Conservation (phyloP, 495 filamentous ascomycete genomes). For the Aspergillus heteromorphus region DNA sequence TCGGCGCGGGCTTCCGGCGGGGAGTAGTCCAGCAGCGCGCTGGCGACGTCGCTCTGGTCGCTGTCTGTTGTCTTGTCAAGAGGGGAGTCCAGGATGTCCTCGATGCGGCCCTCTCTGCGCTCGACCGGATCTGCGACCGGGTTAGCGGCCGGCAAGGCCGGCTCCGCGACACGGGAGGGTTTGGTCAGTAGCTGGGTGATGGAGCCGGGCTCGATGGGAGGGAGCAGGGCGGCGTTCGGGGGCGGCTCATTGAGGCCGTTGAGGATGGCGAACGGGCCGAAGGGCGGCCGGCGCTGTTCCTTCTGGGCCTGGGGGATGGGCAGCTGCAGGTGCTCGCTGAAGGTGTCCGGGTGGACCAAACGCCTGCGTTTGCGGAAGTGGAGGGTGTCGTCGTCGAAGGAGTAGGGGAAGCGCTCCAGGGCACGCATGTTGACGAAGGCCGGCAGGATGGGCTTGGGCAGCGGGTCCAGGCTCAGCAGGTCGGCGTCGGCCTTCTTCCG, state of each 20-base stretch:
- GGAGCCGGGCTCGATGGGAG: constrained; percentile 59
- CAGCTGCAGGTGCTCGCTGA: constrained; percentile 47
- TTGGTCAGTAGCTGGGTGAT: constrained; percentile 39
- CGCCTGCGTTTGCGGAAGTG: constrained; percentile 39
- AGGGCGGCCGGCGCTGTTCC: constrained; percentile 44
- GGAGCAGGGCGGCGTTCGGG: constrained; percentile 65
- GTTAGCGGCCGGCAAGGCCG: no score
- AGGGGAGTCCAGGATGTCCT: constrained; percentile 33
- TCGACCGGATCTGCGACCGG: constrained; percentile 27
- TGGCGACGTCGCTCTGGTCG: constrained; percentile 5
- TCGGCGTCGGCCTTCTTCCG: constrained; percentile 33
- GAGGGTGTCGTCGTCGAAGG: constrained; percentile 36
- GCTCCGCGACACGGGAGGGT: no score
- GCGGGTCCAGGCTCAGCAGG: constrained; percentile 31
- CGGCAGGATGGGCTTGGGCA: constrained; percentile 39
- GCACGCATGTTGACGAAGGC: constrained; percentile 46
- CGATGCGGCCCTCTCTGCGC: constrained; percentile 31
- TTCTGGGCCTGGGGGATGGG: constrained; percentile 44
- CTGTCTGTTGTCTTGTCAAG: constrained; percentile 21
- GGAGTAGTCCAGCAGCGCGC: constrained; percentile 5
- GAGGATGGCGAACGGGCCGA: constrained; percentile 57
- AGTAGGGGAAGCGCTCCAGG: constrained; percentile 40
- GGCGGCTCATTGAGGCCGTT: constrained; percentile 73
- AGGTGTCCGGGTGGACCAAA: constrained; percentile 38
- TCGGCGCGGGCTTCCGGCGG: not conserved